Percentiles rank a stretch among this genome's conserved stretches.
Evolutionary conservation across 169 alveolate species (phyloP).

Genomic region (Plasmodium billcollinsi): DNA sequence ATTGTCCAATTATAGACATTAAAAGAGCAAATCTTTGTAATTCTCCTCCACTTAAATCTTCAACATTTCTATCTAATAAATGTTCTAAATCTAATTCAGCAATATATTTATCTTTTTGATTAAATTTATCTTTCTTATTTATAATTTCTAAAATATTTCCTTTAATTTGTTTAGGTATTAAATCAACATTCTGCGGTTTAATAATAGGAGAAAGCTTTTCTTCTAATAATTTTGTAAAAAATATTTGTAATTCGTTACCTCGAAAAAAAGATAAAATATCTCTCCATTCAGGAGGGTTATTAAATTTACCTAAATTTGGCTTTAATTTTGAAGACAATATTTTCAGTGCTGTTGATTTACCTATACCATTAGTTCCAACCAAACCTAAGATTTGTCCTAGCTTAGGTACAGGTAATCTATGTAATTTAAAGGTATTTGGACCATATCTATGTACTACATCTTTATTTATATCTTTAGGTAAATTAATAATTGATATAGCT

Average conservation of each 20-base stretch:
- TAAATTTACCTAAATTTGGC: constrained; percentile 98
- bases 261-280: constrained; percentile 96
- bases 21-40: constrained; percentile 97
- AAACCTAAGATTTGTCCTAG: constrained; percentile 97
- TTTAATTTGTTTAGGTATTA: constrained; percentile 94
- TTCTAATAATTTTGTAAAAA: constrained; percentile 96
- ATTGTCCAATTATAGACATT: constrained; percentile 93
- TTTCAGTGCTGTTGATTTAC: constrained; percentile 99
- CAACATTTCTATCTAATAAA: constrained; percentile 94
- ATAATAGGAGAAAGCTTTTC: constrained; percentile 96
- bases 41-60: constrained; percentile 99
- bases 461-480: constrained; percentile 97
- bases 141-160: constrained; percentile 89
- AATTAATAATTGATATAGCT: constrained; percentile 98
- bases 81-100: constrained; percentile 94
- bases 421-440: constrained; percentile 98
- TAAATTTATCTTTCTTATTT: constrained; percentile 93
- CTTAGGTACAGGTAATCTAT: constrained; percentile 98
- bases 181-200: constrained; percentile 99
- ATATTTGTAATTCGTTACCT: constrained; percentile 98
- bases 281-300: constrained; percentile 97
- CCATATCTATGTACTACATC: constrained; percentile 97
- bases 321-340: constrained; percentile 96
- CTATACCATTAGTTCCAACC: constrained; percentile 96
- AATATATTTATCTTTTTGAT: constrained; percentile 88